Evolutionary conservation across 2,329 filamentous ascomycete species (phyloP), one percentile per base, ranked within the genome.

Genomic region (Alternaria rosae): DNA sequence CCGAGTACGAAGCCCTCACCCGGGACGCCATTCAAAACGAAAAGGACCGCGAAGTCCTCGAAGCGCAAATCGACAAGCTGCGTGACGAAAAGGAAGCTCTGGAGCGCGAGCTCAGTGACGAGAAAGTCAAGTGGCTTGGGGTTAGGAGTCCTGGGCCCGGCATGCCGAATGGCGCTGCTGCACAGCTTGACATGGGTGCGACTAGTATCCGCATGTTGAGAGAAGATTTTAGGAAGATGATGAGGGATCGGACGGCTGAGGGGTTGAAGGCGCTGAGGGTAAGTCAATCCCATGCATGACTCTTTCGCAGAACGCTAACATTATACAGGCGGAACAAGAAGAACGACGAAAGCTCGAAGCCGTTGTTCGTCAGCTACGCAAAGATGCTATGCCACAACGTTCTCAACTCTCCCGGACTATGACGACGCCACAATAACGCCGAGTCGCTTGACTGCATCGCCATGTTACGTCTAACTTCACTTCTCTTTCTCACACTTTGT

Each of bases 141-240:
- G 80, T 86, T 30, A 86, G 84, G 73, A 86, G 85, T 70, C 85
- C 87, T 0, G 35, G 35, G 0, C 35, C 35, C 13, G 81, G 81
- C 10, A 78, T 79, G 6, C 72, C 67, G 66, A 76, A 53, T 62
- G 70, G 65, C 30, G 69, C 64, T 9, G 63, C 62, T 7, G 57
- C 65, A 2, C 66, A 69, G 59, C 67, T 65, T 9, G 71, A 72
- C 45, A 77, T 79, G 61, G 88, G 89, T 66, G 86, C 83, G 10
- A 92, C 88, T 11, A 91, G 88, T 69, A 89, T 88, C 23, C 87
- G 87, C 79, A 88, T 92, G 42, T 74, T 92, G 72, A 88, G 89
- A 78, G 89, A 89, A 65, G 90, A 92, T 76, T 92, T 92, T 76
- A 91, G 91, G 82, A 92, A 90, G 82, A 92, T 92, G 90, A 92